Evolutionary conservation across 164 flowering plant genomes (phyloP), one percentile per base, ranked within the genome.

Genomic region (Sedum album): DNA sequence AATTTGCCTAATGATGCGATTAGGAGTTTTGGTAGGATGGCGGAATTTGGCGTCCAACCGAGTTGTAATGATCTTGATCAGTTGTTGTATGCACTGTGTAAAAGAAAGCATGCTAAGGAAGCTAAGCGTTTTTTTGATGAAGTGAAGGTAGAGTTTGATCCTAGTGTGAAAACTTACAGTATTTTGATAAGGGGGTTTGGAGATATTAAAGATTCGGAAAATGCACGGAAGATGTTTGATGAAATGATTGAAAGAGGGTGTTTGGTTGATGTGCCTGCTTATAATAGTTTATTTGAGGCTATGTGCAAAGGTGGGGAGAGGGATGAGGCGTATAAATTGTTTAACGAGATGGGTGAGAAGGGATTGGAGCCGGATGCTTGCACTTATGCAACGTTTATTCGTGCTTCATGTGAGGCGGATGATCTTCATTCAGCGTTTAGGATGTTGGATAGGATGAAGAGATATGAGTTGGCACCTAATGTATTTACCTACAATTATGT

Each of bases 1-100:
- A 76, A 82, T 73, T 80, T 90, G 60, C 97, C 99, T 0, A 63
- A 5, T 6, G 96, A 88, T 60, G 99, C 99, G 0, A 79, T 90
- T 44, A 75, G 85, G 63, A 91, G 94, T 46, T 91, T 88, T 55
- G 68, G 71, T 60, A 80, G 82, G 74, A 91, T 91, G 96, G 57
- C 26, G 5, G 96, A 88, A 66, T 91, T 88, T 69, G 91, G 89
- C 4, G 61, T 90, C 46, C 66, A 74, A 41, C 88, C 91, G 6
- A 26, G 73, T 18, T 1, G 77, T 17, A 73, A 77, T 70, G 99
- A 91, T 77, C 77, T 91, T 53, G 88, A 94, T 70, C 70, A 79
- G 69, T 79, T 91, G 28, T 61, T 94, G 49, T 80, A 71, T 61
- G 63, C 64, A 23, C 71, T 94, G 14, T 91, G 97, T 74, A 86